Base-by-base conservation (phyloP, 106 monocot genomes). In the Dendrobium huoshanense region DNA sequence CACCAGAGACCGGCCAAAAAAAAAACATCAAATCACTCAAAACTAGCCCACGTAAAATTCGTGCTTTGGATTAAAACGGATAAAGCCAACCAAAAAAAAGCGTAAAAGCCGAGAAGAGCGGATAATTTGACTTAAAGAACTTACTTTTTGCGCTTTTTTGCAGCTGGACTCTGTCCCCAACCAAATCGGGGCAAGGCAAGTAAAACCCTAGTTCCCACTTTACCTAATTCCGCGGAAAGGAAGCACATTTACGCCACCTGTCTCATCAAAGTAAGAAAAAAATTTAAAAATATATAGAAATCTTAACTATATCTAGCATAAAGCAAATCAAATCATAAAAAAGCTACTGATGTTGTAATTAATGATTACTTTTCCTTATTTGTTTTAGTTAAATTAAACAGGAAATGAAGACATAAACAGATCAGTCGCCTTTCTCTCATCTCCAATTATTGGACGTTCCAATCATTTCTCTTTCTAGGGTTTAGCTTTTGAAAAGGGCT, bases 401-500 rank as follows among this genome's bases (percentile, higher is more conserved):
- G 15, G 6, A 74, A 20, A 74, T 19, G 20, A 43, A 19, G 41
- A 7, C 31, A 19, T 4, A 74, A 74, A 24, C 6, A 41, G 6
- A 16, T 41, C n/a, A 9, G 20, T 20, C 43, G 1, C 74, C 74
- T 20, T 74, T 43, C 43, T 74, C 20, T 74, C 74, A 43, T 7
- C 43, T 74, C 42, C 43, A 74, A 43, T 74, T 74, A 43, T 43
- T 74, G 74, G 19, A 16, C 43, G 74, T 15, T 74, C 74, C 74
- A 43, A 74, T 44, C 42, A 44, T 43, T 74, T n/a, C 74, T 74
- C 9, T 43, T 74, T 43, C 74, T 43, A 74, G 74, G 74, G 74
- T 74, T 74, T 74, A 17, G 43, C 19, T 74, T 42, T 19, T 43
- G 74, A 74, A 19, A 72, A 17, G 10, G 51, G 51, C 13, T 13